phyloP scores from a whole-genome alignment of 2,329 filamentous ascomycete genomes.

The Xylariaceae sp. region DNA sequence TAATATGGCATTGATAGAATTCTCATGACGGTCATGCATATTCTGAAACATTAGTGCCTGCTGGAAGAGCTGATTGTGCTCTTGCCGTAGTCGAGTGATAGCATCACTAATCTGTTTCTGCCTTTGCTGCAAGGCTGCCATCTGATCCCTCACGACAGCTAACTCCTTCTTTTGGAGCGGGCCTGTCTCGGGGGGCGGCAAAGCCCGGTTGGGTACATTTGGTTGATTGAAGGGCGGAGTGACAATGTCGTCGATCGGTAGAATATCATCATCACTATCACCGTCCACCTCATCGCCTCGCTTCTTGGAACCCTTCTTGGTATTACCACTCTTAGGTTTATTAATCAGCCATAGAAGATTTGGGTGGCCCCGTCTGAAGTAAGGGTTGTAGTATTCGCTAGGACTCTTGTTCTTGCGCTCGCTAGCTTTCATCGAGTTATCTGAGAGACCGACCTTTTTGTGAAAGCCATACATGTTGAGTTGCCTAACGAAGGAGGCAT shows the following conservation, averaged over 20 bases:
- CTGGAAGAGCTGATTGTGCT: conserved; percentile 86
- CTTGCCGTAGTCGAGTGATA: conserved; percentile 78
- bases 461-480: conserved; percentile 99
- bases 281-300: conserved; percentile 67
- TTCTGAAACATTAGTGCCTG: conserved; percentile 89
- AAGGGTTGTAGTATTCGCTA: conserved; percentile 97
- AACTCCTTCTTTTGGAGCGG: conserved; percentile 74
- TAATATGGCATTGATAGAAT: conserved; percentile 97
- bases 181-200: conserved; percentile 53
- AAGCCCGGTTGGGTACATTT: conserved; percentile 41
- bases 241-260: conserved; percentile 47
- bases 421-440: conserved; percentile 97
- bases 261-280: conserved; percentile 73
- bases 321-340: conserved; percentile 80
- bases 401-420: conserved; percentile 97
- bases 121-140: conserved; percentile 82
- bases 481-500: conserved; percentile 94
- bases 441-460: conserved; percentile 90
- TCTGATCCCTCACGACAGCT: conserved; percentile 75
- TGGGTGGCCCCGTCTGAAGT: conserved; percentile 90
- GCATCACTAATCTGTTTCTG: conserved; percentile 85
- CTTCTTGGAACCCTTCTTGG: conserved; percentile 64
- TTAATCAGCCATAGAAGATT: conserved; percentile 96
- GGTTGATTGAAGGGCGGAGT: conserved; percentile 48
- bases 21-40: conserved; percentile 95